Percentiles rank a stretch among this genome's conserved stretches.
phyloP scores from a whole-genome alignment of 1,284 basidiomycete species.

The Peniophora sp. region DNA sequence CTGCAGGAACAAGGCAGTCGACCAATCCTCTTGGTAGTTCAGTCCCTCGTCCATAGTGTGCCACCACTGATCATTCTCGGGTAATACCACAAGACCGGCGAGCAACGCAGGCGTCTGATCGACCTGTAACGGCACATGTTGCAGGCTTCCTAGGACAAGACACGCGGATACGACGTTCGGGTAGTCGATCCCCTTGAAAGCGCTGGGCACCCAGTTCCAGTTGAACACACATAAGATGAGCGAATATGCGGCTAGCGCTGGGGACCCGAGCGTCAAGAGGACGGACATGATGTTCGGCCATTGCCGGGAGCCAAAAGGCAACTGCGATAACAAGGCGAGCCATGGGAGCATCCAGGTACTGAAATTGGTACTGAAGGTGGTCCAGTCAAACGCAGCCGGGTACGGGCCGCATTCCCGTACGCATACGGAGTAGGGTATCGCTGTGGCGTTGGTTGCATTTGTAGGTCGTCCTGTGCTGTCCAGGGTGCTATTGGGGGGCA shows the following conservation, averaged over 20 bases:
- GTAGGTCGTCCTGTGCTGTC: no score
- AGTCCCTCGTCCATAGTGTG: neutral
- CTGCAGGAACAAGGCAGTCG: neutral
- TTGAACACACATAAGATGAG: neutral
- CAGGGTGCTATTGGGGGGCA: no score
- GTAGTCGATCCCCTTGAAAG: neutral
- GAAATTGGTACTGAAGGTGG: neutral
- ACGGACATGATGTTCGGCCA: neutral
- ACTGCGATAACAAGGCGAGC: neutral
- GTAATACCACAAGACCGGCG: neutral
- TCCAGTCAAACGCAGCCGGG: neutral
- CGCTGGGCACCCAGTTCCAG: neutral
- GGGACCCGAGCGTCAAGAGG: neutral
- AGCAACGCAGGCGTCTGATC: neutral
- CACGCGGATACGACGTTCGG: neutral
- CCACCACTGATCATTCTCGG: neutral
- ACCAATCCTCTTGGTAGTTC: neutral
- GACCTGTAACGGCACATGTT: neutral
- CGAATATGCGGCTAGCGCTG: neutral
- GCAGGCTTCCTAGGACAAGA: neutral
- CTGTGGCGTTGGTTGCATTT: no score
- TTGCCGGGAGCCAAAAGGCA: neutral
- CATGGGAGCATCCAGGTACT: neutral
- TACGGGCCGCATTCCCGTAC: no score
- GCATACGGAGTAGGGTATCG: no score